Conservation (phyloP, 2,329 filamentous ascomycete species). For the Rhynchosporium agropyri region DNA sequence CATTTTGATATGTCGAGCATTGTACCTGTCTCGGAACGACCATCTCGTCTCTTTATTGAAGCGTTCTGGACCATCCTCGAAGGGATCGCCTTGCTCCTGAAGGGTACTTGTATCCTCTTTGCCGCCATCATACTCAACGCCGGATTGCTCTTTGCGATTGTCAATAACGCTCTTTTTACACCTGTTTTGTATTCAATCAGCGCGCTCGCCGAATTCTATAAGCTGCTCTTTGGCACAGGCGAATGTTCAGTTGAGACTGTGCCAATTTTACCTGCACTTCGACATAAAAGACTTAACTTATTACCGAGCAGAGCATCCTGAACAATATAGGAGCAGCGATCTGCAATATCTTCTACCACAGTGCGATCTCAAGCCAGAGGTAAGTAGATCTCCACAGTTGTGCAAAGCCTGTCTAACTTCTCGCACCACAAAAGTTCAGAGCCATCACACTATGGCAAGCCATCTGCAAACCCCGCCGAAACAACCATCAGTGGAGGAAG, state of each 20-base stretch:
- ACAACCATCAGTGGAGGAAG: background rate
- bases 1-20: background rate
- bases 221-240: background rate
- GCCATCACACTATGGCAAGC: background rate
- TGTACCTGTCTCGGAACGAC: background rate
- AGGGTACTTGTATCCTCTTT: background rate
- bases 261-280: background rate
- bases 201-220: background rate
- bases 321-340: no score
- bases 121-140: background rate
- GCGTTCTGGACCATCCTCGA: conserved; percentile 5
- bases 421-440: no score
- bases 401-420: no score
- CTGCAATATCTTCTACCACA: no score
- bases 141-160: background rate
- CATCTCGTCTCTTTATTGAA: background rate
- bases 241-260: background rate
- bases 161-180: background rate
- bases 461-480: background rate
- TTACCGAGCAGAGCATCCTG: background rate
- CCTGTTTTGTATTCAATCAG: background rate
- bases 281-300: background rate
- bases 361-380: no score
- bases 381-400: no score
- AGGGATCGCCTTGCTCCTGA: background rate